Percentiles rank a stretch among this genome's conserved stretches.
Conservation (phyloP, 257 asterid species). For the Capsicum rhomboideum region DNA sequence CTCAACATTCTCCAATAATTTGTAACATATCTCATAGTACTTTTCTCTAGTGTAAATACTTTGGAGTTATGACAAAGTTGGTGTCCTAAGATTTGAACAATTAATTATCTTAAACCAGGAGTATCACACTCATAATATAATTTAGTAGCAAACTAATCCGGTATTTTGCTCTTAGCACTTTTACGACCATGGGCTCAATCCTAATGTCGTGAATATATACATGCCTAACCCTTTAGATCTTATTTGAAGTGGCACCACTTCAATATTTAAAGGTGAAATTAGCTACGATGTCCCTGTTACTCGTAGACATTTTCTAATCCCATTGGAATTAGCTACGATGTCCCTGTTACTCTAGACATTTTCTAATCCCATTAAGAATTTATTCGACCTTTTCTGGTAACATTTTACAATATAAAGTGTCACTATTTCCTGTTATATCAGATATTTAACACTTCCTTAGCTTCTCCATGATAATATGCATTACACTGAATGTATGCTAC, state of each 20-base stretch:
- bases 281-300: background rate
- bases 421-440: background rate
- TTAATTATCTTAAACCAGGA: background rate
- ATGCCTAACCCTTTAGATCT: background rate
- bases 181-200: background rate
- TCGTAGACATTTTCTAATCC: background rate
- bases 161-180: background rate
- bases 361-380: background rate
- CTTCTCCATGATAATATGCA: background rate
- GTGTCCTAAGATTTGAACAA: background rate
- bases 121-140: background rate
- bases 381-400: background rate
- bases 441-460: background rate
- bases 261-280: background rate
- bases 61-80: background rate
- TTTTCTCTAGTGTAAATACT: background rate
- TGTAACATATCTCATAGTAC: background rate
- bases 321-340: background rate
- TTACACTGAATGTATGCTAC: background rate
- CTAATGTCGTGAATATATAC: background rate
- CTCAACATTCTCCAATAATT: background rate
- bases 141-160: background rate
- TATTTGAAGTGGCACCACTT: background rate
- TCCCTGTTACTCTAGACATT: background rate
- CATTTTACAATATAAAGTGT: background rate